A percentile compares a stretch with the other conserved stretches of the same genome.
Conservation (phyloP, 257 asterid species). For the Solanum sitiens region DNA sequence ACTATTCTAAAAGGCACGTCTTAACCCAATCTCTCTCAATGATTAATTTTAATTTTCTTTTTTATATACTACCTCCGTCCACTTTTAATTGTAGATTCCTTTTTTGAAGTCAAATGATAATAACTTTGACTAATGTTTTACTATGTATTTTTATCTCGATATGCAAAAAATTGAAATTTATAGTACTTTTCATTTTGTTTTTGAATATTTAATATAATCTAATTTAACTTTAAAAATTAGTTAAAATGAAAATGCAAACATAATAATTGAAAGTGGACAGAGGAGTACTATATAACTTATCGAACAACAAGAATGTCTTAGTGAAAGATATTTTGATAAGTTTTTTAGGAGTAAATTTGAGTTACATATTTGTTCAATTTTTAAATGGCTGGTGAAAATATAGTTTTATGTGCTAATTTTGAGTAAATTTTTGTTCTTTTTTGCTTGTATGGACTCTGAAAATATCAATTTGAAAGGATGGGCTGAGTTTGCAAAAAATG, state of each 20-base stretch:
- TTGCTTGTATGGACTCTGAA: neutral
- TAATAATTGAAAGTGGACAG: too few species aligned
- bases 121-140: too few species aligned
- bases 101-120: too few species aligned
- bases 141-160: too few species aligned
- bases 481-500: constrained; percentile 47
- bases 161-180: too few species aligned
- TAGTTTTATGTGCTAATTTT: neutral
- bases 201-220: too few species aligned
- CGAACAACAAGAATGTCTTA: neutral
- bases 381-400: neutral
- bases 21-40: neutral
- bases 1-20: neutral
- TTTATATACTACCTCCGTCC: too few species aligned
- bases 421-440: neutral
- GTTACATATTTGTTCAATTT: neutral
- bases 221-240: too few species aligned
- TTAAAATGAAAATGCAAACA: too few species aligned
- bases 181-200: too few species aligned
- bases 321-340: neutral
- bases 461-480: constrained; percentile 26
- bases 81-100: too few species aligned
- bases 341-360: neutral
- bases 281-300: neutral
- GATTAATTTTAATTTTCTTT: neutral